phyloP scores from a whole-genome alignment of 805 yeast species.

The Schizosaccharomyces octosporus region DNA sequence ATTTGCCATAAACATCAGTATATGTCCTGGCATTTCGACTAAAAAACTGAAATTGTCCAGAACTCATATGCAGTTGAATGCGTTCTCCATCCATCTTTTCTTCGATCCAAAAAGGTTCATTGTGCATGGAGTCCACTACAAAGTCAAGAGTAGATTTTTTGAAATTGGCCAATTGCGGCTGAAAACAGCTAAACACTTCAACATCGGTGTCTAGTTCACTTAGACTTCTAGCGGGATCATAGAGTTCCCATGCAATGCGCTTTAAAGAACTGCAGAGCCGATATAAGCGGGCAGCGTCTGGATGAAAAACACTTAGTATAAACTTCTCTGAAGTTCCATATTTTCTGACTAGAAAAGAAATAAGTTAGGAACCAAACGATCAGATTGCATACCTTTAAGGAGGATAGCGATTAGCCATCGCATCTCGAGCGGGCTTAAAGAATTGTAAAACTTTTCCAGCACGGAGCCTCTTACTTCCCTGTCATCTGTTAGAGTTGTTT shows the following conservation, averaged over 20 bases:
- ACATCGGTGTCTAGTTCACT: conserved; percentile 17
- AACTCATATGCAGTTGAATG: conserved; percentile 46
- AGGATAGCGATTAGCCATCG: conserved; percentile 46
- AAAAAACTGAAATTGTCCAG: conserved; percentile 23
- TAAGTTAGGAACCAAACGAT: neutral
- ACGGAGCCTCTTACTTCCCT: conserved; percentile 20
- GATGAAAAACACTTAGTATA: conserved; percentile 45
- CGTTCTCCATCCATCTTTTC: conserved; percentile 91
- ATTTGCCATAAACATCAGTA: conserved; percentile 41
- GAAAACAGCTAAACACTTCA: conserved; percentile 30
- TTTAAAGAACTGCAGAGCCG: conserved; percentile 42
- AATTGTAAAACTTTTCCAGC: conserved; percentile 25
- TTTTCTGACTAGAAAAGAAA: conserved; percentile 9
- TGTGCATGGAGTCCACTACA: conserved; percentile 16
- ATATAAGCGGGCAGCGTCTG: conserved; percentile 42
- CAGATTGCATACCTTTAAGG: conserved; percentile 20
- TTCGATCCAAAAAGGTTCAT: conserved; percentile 40
- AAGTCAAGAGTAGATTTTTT: conserved; percentile 25
- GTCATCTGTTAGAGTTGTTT: neutral
- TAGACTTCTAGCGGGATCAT: conserved; percentile 25
- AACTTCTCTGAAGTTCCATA: conserved; percentile 35
- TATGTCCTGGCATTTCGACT: conserved; percentile 47
- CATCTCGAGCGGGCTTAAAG: conserved; percentile 36
- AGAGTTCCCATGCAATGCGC: conserved; percentile 31
- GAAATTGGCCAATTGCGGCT: conserved; percentile 52